Evolutionary conservation across 345 rosid species (phyloP).

Genomic region (Clausena lansium): DNA sequence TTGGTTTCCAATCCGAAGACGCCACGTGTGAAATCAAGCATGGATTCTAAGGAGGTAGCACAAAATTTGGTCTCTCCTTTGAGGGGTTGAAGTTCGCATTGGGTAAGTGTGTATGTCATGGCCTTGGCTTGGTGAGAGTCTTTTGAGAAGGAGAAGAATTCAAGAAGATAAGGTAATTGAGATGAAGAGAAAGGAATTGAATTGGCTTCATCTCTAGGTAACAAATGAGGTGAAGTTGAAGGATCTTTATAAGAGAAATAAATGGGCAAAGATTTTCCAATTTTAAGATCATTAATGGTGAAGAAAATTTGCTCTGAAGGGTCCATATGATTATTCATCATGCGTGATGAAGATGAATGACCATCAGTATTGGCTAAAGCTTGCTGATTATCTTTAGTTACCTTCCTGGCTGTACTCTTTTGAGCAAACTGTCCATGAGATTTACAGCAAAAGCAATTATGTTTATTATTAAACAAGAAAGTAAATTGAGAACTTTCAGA

Average conservation of each 20-base stretch:
- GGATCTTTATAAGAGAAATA: constrained; percentile 40
- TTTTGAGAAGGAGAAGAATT: constrained; percentile 50
- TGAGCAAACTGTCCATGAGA: constrained; percentile 8
- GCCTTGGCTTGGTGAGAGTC: constrained; percentile 69
- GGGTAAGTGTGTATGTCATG: constrained; percentile 49
- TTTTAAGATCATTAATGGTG: constrained; percentile 40
- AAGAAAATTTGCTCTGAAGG: constrained; percentile 51
- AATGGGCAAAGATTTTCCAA: constrained; percentile 39
- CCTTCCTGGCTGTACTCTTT: constrained; percentile 11
- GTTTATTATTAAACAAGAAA: too few relatives aligned
- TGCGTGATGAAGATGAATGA: not conserved
- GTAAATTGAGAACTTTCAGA: not conserved
- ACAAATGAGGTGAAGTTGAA: constrained; percentile 43
- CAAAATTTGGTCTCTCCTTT: constrained; percentile 58
- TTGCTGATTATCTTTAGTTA: not conserved
- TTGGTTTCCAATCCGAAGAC: constrained; percentile 36
- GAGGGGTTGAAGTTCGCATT: constrained; percentile 43
- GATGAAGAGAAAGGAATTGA: constrained; percentile 58
- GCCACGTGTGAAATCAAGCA: constrained; percentile 48
- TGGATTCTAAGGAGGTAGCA: constrained; percentile 64
- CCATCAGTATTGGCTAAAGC: not conserved
- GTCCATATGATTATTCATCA: constrained; percentile 26
- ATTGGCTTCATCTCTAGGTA: constrained; percentile 55
- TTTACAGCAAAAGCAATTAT: not conserved
- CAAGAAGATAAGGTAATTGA: constrained; percentile 47